A percentile compares a stretch with the other conserved stretches of the same genome.
These are phyloP conservation scores for Sarcodon sp. DNA, from an alignment of 768 basidiomycete genomes.

Conservation along the genomic window DNA sequence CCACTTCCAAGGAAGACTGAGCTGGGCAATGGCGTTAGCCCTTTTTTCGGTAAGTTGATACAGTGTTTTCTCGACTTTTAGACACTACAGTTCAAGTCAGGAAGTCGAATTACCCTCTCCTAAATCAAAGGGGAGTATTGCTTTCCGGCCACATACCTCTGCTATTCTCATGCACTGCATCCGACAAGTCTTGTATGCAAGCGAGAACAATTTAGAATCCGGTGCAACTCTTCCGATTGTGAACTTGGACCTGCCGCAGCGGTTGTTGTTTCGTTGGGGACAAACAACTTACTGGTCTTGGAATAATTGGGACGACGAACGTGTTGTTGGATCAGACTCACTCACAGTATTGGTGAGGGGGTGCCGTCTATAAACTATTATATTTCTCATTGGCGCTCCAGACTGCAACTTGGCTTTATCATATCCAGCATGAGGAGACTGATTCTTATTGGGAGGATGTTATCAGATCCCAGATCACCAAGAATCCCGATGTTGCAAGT, in stretches of 20 bases:
- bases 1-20: conserved; percentile 15
- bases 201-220: conserved; percentile 5
- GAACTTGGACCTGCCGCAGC: conserved; percentile 28
- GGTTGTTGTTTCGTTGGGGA: conserved; percentile 47
- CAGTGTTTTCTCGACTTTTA: too few relatives aligned
- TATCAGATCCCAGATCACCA: conserved; percentile 6
- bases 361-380: background rate
- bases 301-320: conserved; percentile 45
- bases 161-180: conserved; percentile 31
- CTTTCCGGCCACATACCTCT: conserved; percentile 20
- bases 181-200: conserved; percentile 22
- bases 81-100: too few relatives aligned
- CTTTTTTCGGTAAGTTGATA: conserved; percentile 19
- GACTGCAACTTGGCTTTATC: conserved; percentile 43
- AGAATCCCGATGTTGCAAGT: conserved; percentile 1
- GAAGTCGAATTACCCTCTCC: too few relatives aligned
- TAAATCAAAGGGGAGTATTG: too few relatives aligned
- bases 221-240: conserved; percentile 6
- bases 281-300: conserved; percentile 50
- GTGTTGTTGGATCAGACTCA: conserved; percentile 33
- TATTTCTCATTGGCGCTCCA: conserved; percentile 11
- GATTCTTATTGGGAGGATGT: conserved; percentile 1
- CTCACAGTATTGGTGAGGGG: conserved; percentile 34
- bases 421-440: conserved; percentile 14
- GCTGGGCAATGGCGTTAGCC: conserved; percentile 21